Conservation (phyloP, 73 alveolate genomes). For the Stentor coeruleus region DNA sequence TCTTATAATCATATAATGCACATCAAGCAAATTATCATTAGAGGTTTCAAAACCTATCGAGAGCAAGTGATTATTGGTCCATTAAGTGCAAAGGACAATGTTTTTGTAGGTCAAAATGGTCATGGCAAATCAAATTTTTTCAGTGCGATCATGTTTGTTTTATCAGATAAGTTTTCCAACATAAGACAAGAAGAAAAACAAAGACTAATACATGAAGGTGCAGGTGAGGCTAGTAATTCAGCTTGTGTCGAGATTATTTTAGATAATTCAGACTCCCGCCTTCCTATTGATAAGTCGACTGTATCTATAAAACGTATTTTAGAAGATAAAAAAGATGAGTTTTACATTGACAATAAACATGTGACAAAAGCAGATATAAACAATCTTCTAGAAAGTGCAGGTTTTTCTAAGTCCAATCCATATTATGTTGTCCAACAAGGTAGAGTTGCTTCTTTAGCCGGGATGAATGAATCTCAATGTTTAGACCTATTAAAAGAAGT, state of each 20-base stretch:
- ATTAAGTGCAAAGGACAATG: constrained; percentile 51
- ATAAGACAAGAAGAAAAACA: constrained; percentile 72
- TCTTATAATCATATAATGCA: constrained; percentile 37
- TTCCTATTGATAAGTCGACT: constrained; percentile 65
- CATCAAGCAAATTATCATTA: constrained; percentile 62
- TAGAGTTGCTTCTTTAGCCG: constrained; percentile 58
- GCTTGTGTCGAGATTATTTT: constrained; percentile 69
- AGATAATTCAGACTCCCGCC: constrained; percentile 61
- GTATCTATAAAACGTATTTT: constrained; percentile 60
- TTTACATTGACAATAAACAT: constrained; percentile 61
- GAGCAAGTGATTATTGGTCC: constrained; percentile 62
- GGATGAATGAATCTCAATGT: constrained; percentile 67
- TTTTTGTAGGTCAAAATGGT: constrained; percentile 79
- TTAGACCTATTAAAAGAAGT: constrained; percentile 72
- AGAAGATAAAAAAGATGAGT: constrained; percentile 69
- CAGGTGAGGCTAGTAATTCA: constrained; percentile 35
- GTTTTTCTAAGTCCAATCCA: constrained; percentile 65
- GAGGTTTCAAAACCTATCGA: constrained; percentile 61
- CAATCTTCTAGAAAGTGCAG: constrained; percentile 78
- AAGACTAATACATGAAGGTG: constrained; percentile 67
- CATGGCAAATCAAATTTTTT: constrained; percentile 80
- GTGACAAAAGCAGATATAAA: constrained; percentile 64
- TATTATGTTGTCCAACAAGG: constrained; percentile 81
- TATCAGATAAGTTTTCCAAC: constrained; percentile 60
- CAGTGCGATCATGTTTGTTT: constrained; percentile 71